These are phyloP conservation scores for Platanus orientalis DNA, from an alignment of 164 flowering plant species.

Conservation along the genomic window DNA sequence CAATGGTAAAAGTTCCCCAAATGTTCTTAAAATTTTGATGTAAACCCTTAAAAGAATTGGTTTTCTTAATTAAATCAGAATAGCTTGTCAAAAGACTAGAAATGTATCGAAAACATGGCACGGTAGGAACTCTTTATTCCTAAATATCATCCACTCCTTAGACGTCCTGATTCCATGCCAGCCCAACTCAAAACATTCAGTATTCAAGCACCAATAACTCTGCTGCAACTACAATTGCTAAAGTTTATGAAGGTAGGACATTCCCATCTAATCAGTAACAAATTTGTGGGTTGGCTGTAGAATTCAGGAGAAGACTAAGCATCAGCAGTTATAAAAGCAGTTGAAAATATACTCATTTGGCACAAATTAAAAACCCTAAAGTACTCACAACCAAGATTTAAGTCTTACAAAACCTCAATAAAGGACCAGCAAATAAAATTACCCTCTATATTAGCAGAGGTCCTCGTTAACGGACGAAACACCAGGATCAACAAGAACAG, in stretches of 20 bases:
- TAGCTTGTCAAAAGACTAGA: neutral
- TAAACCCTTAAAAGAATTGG: neutral
- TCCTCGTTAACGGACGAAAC: slow-evolving; percentile 24
- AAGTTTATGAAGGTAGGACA: neutral
- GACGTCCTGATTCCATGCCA: neutral
- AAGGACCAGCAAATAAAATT: neutral
- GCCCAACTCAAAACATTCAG: no score
- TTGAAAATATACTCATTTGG: neutral
- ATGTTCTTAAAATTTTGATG: neutral
- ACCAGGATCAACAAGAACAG: slow-evolving; percentile 26
- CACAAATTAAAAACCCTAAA: neutral
- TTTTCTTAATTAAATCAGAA: neutral
- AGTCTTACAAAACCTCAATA: neutral
- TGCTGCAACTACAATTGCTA: neutral
- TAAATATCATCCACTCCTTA: neutral
- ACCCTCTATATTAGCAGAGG: slow-evolving; percentile 31
- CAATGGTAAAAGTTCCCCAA: no score
- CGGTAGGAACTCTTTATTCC: neutral
- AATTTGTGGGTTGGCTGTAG: neutral
- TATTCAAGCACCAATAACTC: neutral
- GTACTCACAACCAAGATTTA: slow-evolving; percentile 1
- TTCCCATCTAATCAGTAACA: neutral
- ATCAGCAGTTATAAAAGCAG: neutral
- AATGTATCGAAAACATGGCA: no score
- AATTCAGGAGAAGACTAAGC: neutral